These are phyloP conservation scores for Plasmodium ovale DNA, from an alignment of 169 alveolate species.

Conservation along the genomic window DNA sequence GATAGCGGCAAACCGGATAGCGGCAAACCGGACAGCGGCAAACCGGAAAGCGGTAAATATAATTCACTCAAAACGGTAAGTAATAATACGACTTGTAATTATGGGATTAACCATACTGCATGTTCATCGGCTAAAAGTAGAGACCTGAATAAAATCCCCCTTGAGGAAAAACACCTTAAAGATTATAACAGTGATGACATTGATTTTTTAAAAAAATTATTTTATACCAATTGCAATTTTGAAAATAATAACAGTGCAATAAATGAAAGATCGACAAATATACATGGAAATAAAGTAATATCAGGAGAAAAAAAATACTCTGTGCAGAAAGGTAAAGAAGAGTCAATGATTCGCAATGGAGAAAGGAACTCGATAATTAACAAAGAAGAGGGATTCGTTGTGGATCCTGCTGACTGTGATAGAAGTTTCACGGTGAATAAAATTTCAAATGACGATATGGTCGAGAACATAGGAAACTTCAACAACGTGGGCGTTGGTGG, in stretches of 20 bases:
- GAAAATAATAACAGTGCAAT: slow-evolving; percentile 4
- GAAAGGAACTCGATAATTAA: neutral
- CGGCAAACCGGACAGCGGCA: too few relatives aligned
- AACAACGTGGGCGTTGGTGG: too few relatives aligned
- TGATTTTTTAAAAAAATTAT: neutral
- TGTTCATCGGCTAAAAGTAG: neutral
- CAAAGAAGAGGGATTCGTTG: neutral
- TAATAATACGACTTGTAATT: neutral
- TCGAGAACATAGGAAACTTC: neutral
- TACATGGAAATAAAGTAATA: neutral
- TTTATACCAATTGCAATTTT: slow-evolving; percentile 3
- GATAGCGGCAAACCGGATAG: too few relatives aligned
- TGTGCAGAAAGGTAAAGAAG: neutral
- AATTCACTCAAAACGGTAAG: neutral
- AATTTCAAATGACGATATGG: neutral
- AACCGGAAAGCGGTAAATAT: too few relatives aligned
- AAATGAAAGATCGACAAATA: neutral
- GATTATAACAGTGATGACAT: slow-evolving; percentile 16
- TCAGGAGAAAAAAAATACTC: slow-evolving; percentile 6
- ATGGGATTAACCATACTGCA: neutral
- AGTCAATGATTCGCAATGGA: neutral
- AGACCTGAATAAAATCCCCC: neutral
- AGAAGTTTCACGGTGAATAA: neutral
- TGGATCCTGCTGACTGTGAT: neutral
- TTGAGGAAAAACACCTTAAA: neutral